Evolutionary conservation across 169 alveolate genomes (phyloP).

Genomic region (Besnoitia besnoiti): DNA sequence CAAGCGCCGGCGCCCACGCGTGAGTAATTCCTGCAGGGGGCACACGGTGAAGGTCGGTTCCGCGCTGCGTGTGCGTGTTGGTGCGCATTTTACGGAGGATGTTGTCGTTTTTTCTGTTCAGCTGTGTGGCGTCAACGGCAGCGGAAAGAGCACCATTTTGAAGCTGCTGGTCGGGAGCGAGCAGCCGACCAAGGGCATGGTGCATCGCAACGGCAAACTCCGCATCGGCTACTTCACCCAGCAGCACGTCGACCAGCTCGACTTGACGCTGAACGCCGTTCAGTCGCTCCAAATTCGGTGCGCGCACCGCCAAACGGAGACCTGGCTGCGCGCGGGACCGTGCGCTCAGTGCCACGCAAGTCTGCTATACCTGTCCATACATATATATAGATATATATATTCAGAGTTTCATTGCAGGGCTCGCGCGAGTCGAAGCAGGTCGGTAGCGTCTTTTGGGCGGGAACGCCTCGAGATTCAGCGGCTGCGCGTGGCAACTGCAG

Average conservation of each 20-base stretch:
- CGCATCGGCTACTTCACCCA: conserved; percentile 94
- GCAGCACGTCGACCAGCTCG: conserved; percentile 95
- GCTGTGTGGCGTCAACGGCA: conserved; percentile 98
- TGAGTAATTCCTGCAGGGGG: no score
- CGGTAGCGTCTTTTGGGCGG: no score
- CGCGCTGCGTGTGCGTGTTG: background rate
- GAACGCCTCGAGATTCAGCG: no score
- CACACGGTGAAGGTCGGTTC: background rate
- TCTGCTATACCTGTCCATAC: background rate
- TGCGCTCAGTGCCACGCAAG: background rate
- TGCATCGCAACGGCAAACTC: conserved; percentile 90
- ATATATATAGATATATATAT: background rate
- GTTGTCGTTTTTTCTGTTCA: no score
- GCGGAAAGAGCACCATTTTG: conserved; percentile 96
- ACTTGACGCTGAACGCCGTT: conserved; percentile 93
- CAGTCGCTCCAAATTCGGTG: conserved; percentile 88
- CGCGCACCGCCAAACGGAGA: background rate
- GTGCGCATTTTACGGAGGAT: no score
- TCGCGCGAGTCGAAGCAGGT: no score
- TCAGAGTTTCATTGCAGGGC: no score
- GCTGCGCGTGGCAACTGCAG: no score
- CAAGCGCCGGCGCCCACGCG: no score
- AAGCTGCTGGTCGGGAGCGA: conserved; percentile 90
- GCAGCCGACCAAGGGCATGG: conserved; percentile 88
- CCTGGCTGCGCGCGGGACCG: background rate